Percentiles rank a stretch among this genome's conserved stretches.
Evolutionary conservation across 148 eudicot genomes (phyloP).

Genomic region (Spergularia marina): DNA sequence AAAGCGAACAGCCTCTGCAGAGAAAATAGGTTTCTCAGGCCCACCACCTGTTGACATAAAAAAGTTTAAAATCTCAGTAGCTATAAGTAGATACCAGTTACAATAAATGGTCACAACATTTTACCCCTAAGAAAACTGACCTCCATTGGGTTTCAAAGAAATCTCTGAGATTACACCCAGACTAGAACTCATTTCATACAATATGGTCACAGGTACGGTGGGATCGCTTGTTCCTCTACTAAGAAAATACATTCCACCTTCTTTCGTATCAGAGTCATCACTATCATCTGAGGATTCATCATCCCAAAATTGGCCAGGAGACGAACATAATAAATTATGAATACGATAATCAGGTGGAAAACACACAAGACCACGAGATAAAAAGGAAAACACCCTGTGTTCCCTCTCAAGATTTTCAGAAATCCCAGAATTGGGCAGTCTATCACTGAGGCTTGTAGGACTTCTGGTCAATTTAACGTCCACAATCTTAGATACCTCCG

Average conservation of each 20-base stretch:
- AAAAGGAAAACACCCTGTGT: slow-evolving; percentile 46
- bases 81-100: background rate
- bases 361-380: slow-evolving; percentile 41
- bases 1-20: slow-evolving; percentile 65
- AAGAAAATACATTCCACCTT: slow-evolving; percentile 58
- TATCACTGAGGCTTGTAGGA: background rate
- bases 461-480: slow-evolving; percentile 23
- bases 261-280: slow-evolving; percentile 36
- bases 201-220: slow-evolving; percentile 53
- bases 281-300: slow-evolving; percentile 47
- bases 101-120: no score
- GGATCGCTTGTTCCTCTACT: slow-evolving; percentile 61
- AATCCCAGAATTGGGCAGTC: background rate
- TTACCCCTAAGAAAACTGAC: slow-evolving; percentile 24
- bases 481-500: slow-evolving; percentile 43
- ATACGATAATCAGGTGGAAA: slow-evolving; percentile 35
- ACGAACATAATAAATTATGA: slow-evolving; percentile 52
- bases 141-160: slow-evolving; percentile 52
- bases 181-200: slow-evolving; percentile 44
- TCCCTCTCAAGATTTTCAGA: slow-evolving; percentile 29
- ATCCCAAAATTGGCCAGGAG: slow-evolving; percentile 50
- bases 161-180: slow-evolving; percentile 59
- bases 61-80: background rate
- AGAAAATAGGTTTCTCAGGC: slow-evolving; percentile 26
- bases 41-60: slow-evolving; percentile 51